These are phyloP conservation scores for Claviceps sp. DNA, from an alignment of 2,329 filamentous ascomycete species.

Conservation along the genomic window DNA sequence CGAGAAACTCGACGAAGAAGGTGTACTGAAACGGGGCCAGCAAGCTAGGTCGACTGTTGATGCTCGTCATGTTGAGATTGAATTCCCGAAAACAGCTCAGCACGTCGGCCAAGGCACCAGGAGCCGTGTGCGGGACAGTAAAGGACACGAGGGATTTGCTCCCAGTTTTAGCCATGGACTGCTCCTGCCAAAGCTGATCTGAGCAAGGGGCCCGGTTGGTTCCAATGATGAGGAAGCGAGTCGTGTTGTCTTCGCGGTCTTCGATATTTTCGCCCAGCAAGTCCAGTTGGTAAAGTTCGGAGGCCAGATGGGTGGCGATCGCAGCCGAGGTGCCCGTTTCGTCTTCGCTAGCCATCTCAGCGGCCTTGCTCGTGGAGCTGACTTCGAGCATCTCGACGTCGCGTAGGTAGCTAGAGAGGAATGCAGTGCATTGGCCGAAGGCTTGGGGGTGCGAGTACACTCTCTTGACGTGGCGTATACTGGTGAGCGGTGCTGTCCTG, in stretches of 20 bases:
- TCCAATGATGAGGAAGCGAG: constrained; percentile 59
- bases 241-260: constrained; percentile 64
- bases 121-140: constrained; percentile 60
- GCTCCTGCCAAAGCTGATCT: constrained; percentile 14
- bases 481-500: constrained; percentile 31
- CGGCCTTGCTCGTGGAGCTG: constrained; percentile 73
- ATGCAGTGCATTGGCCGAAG: constrained; percentile 76
- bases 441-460: constrained; percentile 92
- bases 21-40: constrained; percentile 74
- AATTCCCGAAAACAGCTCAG: constrained; percentile 63
- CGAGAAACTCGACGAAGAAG: constrained; percentile 85
- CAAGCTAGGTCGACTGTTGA: constrained; percentile 73
- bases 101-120: constrained; percentile 73
- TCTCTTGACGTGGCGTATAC: constrained; percentile 51
- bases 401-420: constrained; percentile 57
- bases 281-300: constrained; percentile 51
- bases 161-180: constrained; percentile 13
- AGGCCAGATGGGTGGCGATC: constrained; percentile 64
- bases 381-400: constrained; percentile 71
- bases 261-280: constrained; percentile 59
- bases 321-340: constrained; percentile 53
- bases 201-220: constrained; percentile 16
- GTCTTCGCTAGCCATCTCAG: constrained; percentile 56
- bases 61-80: constrained; percentile 74
- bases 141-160: constrained; percentile 72